Evolutionary conservation across 148 eudicot species (phyloP), one percentile per base, ranked within the genome.

Genomic region (Persicaria maculosa): DNA sequence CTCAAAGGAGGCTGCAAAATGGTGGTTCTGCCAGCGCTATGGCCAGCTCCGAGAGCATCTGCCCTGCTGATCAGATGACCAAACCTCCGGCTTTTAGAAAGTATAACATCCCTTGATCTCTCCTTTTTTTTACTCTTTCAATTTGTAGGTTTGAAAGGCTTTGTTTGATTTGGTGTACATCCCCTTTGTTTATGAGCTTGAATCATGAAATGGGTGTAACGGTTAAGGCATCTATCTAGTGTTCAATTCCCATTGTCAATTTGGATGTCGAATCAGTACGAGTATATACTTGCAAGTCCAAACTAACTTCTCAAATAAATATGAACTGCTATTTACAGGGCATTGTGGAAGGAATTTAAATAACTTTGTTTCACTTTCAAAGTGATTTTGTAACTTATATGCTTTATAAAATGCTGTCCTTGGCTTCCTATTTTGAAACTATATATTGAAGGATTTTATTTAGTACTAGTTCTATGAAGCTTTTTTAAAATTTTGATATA

Each of bases 1-100:
- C 87, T 76, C 87, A 84, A 80, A 89, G 84, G 80, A 85, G 85
- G 72, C 83, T 75, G 71, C 85, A 81, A 19, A 88, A 83, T 72
- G 88, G 85, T 80, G 83, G 72, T 57, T 64, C 72, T 68, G 50
- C 80, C 69, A 75, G 64, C 55, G 50, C 74, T 55, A 71, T 68
- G 78, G 62, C 54, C 76, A 72, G 76, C 55, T 20, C 43, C 52
- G 73, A 71, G 53, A 46, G 53, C 11, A 1, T 45, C 36, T 45
- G 36, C 19, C 79, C 86, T 70, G 90, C 80, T 45, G 87, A 84
- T 61, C 85, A 85, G 79, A 84, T 86, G 45, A 70, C 84, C 9
- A 81, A 72, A 71, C 17, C 74, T 48, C 83, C 83, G 75, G 82
- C 84, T 70, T 81, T 86, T 50, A 79, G 77, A 74, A 85, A 80